These are phyloP conservation scores for Phylloporus scabripes DNA, from an alignment of 768 basidiomycete genomes.

Conservation along the genomic window DNA sequence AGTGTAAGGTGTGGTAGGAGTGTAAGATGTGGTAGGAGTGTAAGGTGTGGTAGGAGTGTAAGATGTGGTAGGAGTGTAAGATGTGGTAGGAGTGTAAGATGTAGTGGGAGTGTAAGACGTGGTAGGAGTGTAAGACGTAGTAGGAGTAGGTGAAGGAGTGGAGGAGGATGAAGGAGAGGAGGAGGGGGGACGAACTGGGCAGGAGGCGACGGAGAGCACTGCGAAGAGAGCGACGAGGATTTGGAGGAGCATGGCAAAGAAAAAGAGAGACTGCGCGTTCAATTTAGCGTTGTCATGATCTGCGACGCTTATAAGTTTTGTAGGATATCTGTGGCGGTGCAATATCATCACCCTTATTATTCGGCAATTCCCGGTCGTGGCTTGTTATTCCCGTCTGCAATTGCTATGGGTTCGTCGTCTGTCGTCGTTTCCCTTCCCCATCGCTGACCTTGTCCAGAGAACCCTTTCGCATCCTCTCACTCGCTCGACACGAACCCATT, in stretches of 20 bases:
- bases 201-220: constrained; percentile 49
- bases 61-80: too few relatives aligned
- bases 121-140: too few relatives aligned
- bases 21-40: too few relatives aligned
- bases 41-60: too few relatives aligned
- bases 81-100: too few relatives aligned
- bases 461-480: constrained; percentile 81
- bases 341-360: background rate
- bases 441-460: constrained; percentile 24
- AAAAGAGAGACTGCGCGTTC: background rate
- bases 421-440: too few relatives aligned
- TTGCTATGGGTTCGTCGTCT: too few relatives aligned
- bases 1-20: too few relatives aligned
- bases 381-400: background rate
- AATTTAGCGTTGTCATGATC: background rate
- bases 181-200: constrained; percentile 25
- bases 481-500: constrained; percentile 88
- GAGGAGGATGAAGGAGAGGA: too few relatives aligned
- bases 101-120: too few relatives aligned
- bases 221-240: constrained; percentile 48
- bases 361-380: constrained; percentile 4
- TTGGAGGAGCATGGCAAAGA: constrained; percentile 30
- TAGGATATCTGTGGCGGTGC: background rate
- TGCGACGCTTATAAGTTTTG: background rate
- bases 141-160: too few relatives aligned